Evolutionary conservation across 345 rosid species (phyloP), one percentile per base, ranked within the genome.

Genomic region (Turritis glabra): DNA sequence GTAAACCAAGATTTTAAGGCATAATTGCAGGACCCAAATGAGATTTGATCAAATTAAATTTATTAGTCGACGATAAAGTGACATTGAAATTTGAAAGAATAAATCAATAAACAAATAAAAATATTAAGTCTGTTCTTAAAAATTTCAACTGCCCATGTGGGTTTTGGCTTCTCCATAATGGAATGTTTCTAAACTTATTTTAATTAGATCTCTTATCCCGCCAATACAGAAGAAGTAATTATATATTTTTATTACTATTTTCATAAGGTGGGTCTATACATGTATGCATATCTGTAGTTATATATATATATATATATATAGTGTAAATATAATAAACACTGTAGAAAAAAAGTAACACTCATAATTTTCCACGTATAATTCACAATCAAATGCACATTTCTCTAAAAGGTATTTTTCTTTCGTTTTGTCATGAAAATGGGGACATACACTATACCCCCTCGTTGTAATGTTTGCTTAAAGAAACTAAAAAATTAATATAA

Each of bases 111-210:
- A 19, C 47, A 17, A 54, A 25, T 29, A 58, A 35, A 27, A 51
- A 40, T 62, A 78, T 30, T 22, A 26, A 52, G 43, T 64, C 27
- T n/a, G 52, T 35, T 55, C 67, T 64, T 76, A 32, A 43, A 62
- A 18, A 69, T 53, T 25, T 63, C 69, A 75, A 67, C 75, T 61
- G 53, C 52, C 80, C 76, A 77, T 71, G 80, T 77, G 80, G 40
- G 66, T 47, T 71, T 77, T 55, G 61, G 76, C 76, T 70, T 64
- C 76, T 71, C 54, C 66, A 37, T 70, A 64, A 64, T 71, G 62
- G 80, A 77, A 77, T 77, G 77, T 77, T 65, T 71, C 68, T 56
- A 46, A 46, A 47, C 74, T 61, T 52, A 43, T 32, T 40, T 23
- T 52, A 76, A 25, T 41, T 62, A 43, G 29, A 44, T 59, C 58